Evolutionary conservation across 371 early-diverging fungal genomes (phyloP).

Genomic region (Umbelopsis sp.): DNA sequence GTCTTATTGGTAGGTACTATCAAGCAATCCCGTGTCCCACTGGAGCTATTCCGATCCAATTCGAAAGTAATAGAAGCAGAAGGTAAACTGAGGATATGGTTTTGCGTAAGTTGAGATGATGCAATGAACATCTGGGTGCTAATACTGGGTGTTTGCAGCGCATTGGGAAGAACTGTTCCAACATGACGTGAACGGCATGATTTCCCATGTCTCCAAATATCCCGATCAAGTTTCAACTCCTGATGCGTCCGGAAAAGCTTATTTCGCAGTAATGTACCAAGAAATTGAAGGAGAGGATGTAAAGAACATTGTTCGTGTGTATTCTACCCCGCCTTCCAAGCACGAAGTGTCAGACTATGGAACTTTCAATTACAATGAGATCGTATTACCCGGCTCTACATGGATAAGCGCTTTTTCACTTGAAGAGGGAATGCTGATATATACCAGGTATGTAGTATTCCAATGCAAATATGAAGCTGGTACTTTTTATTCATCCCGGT

Average conservation of each 20-base stretch:
- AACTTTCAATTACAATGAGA: conserved; percentile 41
- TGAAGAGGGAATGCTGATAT: conserved; percentile 36
- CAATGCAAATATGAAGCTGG: background rate
- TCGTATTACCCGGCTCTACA: conserved; percentile 41
- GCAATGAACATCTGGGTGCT: background rate
- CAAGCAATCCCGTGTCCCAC: conserved; percentile 6
- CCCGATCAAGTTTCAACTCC: conserved; percentile 12
- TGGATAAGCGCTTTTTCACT: conserved; percentile 41
- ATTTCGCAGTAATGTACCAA: conserved; percentile 36
- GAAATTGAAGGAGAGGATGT: conserved; percentile 37
- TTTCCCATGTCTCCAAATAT: conserved; percentile 6
- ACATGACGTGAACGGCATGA: conserved; percentile 3
- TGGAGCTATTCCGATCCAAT: conserved; percentile 4
- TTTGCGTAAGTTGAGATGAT: background rate
- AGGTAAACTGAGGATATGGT: background rate
- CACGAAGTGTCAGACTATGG: background rate
- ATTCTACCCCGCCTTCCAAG: conserved; percentile 25
- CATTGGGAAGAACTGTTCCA: conserved; percentile 12
- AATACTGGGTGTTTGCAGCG: background rate
- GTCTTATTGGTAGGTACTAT: background rate
- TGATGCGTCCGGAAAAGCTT: background rate
- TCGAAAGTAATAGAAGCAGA: background rate
- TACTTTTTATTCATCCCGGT: background rate
- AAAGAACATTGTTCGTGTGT: conserved; percentile 39
- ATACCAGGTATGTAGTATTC: conserved; percentile 35